Conservation (phyloP, 768 basidiomycete species). For the Hysterangium stoloniferum region DNA sequence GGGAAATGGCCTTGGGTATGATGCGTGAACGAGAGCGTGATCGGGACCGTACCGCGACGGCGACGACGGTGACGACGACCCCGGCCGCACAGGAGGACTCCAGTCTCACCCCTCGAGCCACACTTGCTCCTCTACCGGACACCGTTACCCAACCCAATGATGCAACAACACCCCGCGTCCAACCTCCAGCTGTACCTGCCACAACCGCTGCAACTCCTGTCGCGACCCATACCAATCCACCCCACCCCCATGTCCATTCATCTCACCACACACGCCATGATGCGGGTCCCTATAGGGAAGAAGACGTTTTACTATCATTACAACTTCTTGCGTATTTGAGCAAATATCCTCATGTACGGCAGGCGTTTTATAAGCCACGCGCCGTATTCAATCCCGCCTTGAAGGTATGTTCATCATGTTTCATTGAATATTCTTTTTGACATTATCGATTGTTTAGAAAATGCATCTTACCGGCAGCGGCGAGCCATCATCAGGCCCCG, state of each 20-base stretch:
- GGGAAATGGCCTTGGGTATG: background rate
- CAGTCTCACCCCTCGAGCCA: constrained; percentile 13
- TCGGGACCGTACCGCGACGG: constrained; percentile 24
- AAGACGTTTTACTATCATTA: constrained; percentile 83
- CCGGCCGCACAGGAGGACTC: constrained; percentile 13
- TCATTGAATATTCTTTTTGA: too few species aligned
- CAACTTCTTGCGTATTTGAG: constrained; percentile 94
- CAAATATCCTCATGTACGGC: constrained; percentile 95
- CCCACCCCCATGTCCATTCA: background rate
- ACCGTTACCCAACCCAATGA: constrained; percentile 3
- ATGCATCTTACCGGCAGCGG: background rate
- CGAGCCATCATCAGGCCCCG: too few species aligned
- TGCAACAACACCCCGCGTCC: background rate
- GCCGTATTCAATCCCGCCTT: constrained; percentile 74
- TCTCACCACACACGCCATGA: constrained; percentile 19
- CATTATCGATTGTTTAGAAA: background rate
- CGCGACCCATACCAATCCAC: background rate
- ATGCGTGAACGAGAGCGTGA: background rate
- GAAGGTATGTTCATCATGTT: background rate
- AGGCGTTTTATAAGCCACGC: constrained; percentile 88
- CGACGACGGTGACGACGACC: constrained; percentile 20
- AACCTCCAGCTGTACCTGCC: background rate
- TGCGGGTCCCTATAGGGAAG: constrained; percentile 78
- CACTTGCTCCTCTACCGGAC: constrained; percentile 4
- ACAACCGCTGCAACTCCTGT: background rate